These are phyloP conservation scores for Deinandra increscens DNA, from an alignment of 129 eudicot species.

Conservation along the genomic window DNA sequence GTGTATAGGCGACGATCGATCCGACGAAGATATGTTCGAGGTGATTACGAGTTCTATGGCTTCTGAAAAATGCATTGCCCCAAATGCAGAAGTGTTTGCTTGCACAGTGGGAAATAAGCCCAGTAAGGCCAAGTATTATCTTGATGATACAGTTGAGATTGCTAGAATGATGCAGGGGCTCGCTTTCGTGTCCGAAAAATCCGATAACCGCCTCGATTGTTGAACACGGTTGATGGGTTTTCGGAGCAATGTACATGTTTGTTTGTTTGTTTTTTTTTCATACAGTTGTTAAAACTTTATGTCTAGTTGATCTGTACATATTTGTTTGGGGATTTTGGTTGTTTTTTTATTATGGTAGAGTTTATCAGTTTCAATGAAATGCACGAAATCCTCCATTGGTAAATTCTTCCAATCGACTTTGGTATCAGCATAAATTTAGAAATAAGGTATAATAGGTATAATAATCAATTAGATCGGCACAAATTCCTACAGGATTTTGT, in stretches of 20 bases:
- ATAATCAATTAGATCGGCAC: neutral
- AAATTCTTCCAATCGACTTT: neutral
- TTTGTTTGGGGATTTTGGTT: neutral
- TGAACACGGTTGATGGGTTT: too few species aligned
- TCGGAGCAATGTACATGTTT: neutral
- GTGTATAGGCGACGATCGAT: conserved; percentile 78
- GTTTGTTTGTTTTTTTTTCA: conserved; percentile 23
- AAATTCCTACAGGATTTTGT: conserved; percentile 2
- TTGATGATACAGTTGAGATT: conserved; percentile 52
- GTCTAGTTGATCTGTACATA: conserved; percentile 17
- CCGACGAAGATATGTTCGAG: conserved; percentile 72
- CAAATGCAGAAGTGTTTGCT: conserved; percentile 64
- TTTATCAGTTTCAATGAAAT: neutral
- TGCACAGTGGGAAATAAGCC: conserved; percentile 64
- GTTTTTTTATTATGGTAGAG: neutral
- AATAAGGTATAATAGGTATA: neutral
- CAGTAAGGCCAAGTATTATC: conserved; percentile 57
- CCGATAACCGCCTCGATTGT: too few species aligned
- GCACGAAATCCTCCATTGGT: neutral
- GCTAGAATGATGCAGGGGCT: conserved; percentile 52
- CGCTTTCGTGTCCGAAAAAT: conserved; percentile 41
- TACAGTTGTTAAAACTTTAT: conserved; percentile 15
- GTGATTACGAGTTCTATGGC: conserved; percentile 50
- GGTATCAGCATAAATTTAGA: neutral
- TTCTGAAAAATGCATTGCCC: conserved; percentile 48